Evolutionary conservation across 2,329 filamentous ascomycete genomes (phyloP), one percentile per base, ranked within the genome.

Genomic region (Pseudopyricularia cyperi): DNA sequence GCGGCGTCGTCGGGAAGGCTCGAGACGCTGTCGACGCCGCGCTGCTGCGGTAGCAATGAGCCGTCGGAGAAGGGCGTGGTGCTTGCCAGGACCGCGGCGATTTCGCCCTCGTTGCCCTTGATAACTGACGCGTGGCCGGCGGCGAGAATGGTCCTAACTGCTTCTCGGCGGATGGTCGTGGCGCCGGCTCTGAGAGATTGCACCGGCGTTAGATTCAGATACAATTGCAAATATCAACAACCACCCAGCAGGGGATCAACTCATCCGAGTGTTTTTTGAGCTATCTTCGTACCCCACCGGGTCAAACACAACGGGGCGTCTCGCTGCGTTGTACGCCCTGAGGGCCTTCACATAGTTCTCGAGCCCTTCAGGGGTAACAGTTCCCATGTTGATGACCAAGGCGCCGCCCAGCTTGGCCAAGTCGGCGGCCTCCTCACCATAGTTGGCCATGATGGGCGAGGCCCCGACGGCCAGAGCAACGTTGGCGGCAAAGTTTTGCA

Each of bases 361-460:
- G 3, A 91, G 67, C 34, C 82, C 83, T 5, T 89, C 85, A 0
- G 83, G 80, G 1, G 87, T 93, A 7, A 91, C 82, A 0, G 89
- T 95, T 28, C 91, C 91, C 89, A 96, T 96, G 68, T 97, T 97
- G 62, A 97, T 77, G 46, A 97, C 85, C 1, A 97, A 76, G 0
- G 84, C 80, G 11, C 87, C 89, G 35, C 83, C 83, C 0, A 94
- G 76, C 30, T 74, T 76, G 12, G 85, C 82, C n/a, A 97, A 76
- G 61, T 96, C 90, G 7, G 69, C 65, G 0, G 89, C 89, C 72
- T 97, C 91, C 50, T 82, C 79, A 26, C 83, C 87, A 60, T 90
- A 87, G 65, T 87, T 90, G 7, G 89, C 83, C 91, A 97, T 97
- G 66, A 96, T 96, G 37, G 91, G 91, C 19, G 86, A 93, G 12